These are phyloP conservation scores for Scheffersomyces lignicola DNA, from an alignment of 1,139 yeast genomes.

Conservation along the genomic window DNA sequence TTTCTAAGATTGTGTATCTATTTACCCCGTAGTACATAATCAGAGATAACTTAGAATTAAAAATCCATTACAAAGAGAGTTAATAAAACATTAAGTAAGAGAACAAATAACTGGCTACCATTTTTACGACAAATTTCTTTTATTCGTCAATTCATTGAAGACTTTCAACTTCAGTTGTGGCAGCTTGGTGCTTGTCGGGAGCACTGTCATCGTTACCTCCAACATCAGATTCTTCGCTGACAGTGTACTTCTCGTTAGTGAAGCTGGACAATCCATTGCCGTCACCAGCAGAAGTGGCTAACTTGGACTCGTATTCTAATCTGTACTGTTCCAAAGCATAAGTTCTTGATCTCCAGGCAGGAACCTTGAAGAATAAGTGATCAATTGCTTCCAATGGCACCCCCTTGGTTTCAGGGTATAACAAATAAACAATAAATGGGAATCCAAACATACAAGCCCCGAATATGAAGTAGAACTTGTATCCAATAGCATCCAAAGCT, in stretches of 20 bases:
- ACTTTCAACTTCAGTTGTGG: slow-evolving; percentile 1
- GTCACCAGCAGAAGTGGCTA: slow-evolving; percentile 3
- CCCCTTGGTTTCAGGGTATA: slow-evolving; percentile 48
- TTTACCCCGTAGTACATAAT: no score
- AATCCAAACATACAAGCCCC: slow-evolving; percentile 38
- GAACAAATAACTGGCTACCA: no score
- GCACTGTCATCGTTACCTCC: background rate
- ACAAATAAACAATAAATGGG: slow-evolving; percentile 30
- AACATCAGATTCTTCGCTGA: slow-evolving; percentile 6
- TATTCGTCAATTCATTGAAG: no score
- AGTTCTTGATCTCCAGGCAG: slow-evolving; percentile 29
- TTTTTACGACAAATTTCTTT: no score
- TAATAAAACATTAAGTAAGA: no score
- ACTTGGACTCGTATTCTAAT: slow-evolving; percentile 14
- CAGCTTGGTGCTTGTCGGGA: slow-evolving; percentile 1
- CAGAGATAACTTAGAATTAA: no score
- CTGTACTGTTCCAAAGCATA: slow-evolving; percentile 21
- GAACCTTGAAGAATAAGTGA: slow-evolving; percentile 34
- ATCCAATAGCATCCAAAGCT: slow-evolving; percentile 41
- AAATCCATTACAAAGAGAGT: no score
- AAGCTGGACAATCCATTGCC: slow-evolving; percentile 10
- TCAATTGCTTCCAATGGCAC: slow-evolving; percentile 47
- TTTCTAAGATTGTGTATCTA: no score
- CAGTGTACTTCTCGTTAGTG: slow-evolving; percentile 7
- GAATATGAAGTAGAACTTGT: slow-evolving; percentile 47